Conservation (phyloP, 2,329 filamentous ascomycete species). For the Ceratocystis cacaofunesta region DNA sequence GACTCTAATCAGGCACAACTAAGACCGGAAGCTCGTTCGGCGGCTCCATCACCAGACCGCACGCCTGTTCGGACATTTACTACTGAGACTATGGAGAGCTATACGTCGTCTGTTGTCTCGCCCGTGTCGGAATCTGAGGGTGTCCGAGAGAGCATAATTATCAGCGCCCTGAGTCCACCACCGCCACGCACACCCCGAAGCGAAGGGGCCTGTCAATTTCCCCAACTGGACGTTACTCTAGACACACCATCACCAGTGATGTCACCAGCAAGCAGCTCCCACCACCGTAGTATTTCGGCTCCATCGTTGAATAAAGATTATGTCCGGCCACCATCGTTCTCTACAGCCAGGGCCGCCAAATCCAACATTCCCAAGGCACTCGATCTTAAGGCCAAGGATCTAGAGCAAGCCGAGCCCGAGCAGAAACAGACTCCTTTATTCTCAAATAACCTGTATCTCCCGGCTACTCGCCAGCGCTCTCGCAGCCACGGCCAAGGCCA, state of each 20-base stretch:
- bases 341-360: not conserved
- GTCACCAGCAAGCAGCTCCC: not conserved
- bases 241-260: slow-evolving; percentile 7
- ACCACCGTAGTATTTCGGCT: slow-evolving; percentile 10
- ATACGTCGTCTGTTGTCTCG: slow-evolving; percentile 13
- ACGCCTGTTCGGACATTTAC: slow-evolving; percentile 5
- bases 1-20: not conserved
- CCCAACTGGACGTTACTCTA: slow-evolving; percentile 7
- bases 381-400: not conserved
- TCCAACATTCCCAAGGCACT: not conserved
- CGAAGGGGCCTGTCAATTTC: not conserved
- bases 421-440: slow-evolving; percentile 15
- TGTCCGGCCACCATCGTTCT: not conserved
- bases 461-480: slow-evolving; percentile 10
- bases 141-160: not conserved
- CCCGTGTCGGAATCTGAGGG: not conserved
- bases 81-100: slow-evolving; percentile 12
- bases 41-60: not conserved
- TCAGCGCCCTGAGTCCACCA: slow-evolving; percentile 13
- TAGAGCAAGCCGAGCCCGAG: not conserved
- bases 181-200: not conserved
- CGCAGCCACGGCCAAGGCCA: not conserved
- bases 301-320: slow-evolving; percentile 4
- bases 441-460: slow-evolving; percentile 15
- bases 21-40: not conserved